These are phyloP conservation scores for Penicillium paneum DNA, from an alignment of 2,329 filamentous ascomycete species.

Conservation along the genomic window DNA sequence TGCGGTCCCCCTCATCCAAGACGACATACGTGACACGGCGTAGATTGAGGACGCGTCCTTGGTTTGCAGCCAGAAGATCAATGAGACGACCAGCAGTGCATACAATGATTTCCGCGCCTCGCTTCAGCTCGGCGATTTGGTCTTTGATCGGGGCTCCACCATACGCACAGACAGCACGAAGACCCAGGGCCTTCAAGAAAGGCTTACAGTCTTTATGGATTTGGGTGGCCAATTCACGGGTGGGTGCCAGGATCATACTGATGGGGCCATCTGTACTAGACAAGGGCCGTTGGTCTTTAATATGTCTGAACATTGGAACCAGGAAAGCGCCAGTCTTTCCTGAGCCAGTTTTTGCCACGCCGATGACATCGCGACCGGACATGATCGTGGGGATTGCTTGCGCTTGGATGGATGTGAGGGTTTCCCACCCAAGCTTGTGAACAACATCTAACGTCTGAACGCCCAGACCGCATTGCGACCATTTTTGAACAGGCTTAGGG, in stretches of 20 bases:
- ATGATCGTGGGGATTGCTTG: slow-evolving; percentile 94
- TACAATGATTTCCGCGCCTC: slow-evolving; percentile 90
- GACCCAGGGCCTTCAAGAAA: slow-evolving; percentile 79
- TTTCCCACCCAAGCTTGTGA: slow-evolving; percentile 74
- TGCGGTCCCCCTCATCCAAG: slow-evolving; percentile 93
- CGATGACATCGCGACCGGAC: slow-evolving; percentile 92
- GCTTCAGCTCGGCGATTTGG: slow-evolving; percentile 93
- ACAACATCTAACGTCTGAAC: slow-evolving; percentile 85
- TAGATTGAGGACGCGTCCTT: slow-evolving; percentile 89
- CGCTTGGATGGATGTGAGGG: slow-evolving; percentile 89
- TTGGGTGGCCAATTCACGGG: slow-evolving; percentile 87
- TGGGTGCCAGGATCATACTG: slow-evolving; percentile 86
- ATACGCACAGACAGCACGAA: slow-evolving; percentile 88
- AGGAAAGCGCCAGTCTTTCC: slow-evolving; percentile 96
- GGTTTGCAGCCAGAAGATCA: slow-evolving; percentile 88
- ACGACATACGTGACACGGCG: slow-evolving; percentile 89
- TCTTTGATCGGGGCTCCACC: slow-evolving; percentile 95
- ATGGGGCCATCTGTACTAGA: slow-evolving; percentile 84
- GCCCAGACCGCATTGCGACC: slow-evolving; percentile 90
- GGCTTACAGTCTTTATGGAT: slow-evolving; percentile 94
- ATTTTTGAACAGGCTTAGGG: slow-evolving; percentile 91
- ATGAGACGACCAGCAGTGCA: slow-evolving; percentile 95
- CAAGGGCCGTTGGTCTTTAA: slow-evolving; percentile 84
- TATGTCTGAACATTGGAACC: slow-evolving; percentile 95
- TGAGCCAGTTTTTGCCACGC: slow-evolving; percentile 94